phyloP scores from a whole-genome alignment of 129 eudicot species.

The Dittrichia graveolens region DNA sequence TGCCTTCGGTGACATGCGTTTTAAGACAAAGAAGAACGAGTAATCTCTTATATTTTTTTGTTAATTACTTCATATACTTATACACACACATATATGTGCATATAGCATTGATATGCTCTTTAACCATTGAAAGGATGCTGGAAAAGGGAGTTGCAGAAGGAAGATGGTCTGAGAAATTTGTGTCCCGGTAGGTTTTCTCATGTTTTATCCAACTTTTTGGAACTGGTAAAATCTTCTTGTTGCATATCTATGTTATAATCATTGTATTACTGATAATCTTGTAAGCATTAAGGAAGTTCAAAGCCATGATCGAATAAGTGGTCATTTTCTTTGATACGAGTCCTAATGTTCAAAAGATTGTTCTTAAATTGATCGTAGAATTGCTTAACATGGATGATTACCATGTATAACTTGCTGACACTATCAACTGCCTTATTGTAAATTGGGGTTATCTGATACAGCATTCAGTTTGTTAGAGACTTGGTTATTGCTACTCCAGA shows the following conservation, averaged over 20 bases:
- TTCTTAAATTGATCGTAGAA: neutral
- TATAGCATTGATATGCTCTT: constrained; percentile 4
- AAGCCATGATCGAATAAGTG: neutral
- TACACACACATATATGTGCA: constrained; percentile 1
- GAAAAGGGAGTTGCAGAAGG: constrained; percentile 85
- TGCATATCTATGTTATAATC: neutral
- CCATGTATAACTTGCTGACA: neutral
- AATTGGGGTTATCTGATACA: constrained; percentile 34
- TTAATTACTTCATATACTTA: constrained; percentile 4
- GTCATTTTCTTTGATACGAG: neutral
- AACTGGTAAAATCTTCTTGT: neutral
- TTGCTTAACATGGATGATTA: neutral
- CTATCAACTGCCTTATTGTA: neutral
- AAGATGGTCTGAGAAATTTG: constrained; percentile 85
- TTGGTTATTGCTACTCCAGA: constrained; percentile 90
- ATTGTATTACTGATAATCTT: neutral
- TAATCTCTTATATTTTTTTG: constrained; percentile 32
- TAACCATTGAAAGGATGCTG: constrained; percentile 67
- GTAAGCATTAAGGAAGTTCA: neutral
- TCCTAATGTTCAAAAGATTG: neutral
- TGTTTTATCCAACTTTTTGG: constrained; percentile 1
- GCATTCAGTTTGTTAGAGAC: constrained; percentile 68
- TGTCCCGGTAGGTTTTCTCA: constrained; percentile 67
- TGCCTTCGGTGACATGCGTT: constrained; percentile 96
- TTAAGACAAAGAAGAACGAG: constrained; percentile 94